A percentile compares a stretch with the other conserved stretches of the same genome.
phyloP scores from a whole-genome alignment of 2,329 filamentous ascomycete genomes.

The Didymella pinodella region DNA sequence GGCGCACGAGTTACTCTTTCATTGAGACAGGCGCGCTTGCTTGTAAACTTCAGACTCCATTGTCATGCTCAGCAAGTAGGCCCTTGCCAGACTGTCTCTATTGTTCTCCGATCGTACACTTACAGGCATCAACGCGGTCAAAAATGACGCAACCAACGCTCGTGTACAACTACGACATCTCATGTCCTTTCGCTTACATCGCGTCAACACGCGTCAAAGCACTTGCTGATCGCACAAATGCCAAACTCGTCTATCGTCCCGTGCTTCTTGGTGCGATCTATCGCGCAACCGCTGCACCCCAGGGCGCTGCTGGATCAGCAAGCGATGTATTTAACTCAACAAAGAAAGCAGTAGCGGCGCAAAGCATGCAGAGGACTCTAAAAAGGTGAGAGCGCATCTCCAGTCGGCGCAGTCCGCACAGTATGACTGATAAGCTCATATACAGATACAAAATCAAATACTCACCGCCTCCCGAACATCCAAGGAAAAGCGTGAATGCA shows the following conservation, averaged over 20 bases:
- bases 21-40: background rate
- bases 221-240: conserved; percentile 39
- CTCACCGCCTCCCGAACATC: conserved; percentile 44
- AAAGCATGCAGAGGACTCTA: conserved; percentile 43
- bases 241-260: conserved; percentile 39
- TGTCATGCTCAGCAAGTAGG: background rate
- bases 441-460: conserved; percentile 37
- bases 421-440: background rate
- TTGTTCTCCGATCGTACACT: background rate
- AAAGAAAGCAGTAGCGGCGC: conserved; percentile 41
- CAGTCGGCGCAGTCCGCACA: accelerated
- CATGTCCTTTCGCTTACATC: conserved; percentile 51
- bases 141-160: conserved; percentile 16
- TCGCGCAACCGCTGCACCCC: conserved; percentile 46
- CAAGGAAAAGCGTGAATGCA: conserved; percentile 46
- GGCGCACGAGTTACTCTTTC: too few relatives aligned
- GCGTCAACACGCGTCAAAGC: conserved; percentile 44
- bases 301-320: conserved; percentile 47
- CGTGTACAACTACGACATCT: conserved; percentile 34
- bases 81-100: background rate
- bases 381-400: conserved; percentile 11
- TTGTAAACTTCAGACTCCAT: background rate
- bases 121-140: background rate
- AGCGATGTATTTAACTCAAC: conserved; percentile 48
- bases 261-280: conserved; percentile 49